Percentiles rank a stretch among this genome's conserved stretches.
phyloP scores from a whole-genome alignment of 2,329 filamentous ascomycete genomes.

The Drechslera avenae region DNA sequence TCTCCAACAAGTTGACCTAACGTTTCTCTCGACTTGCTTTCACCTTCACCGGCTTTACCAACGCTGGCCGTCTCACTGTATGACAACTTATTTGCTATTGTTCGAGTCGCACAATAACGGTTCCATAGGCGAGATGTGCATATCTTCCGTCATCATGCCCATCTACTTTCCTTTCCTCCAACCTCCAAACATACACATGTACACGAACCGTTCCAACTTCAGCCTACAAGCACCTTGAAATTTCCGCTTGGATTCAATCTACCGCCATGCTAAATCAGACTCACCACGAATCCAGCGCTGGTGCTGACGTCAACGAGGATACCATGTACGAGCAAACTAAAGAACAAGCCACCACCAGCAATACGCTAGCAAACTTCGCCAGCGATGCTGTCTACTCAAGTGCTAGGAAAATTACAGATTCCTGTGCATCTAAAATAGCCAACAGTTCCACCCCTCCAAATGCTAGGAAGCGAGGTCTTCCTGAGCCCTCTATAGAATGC shows the following conservation, averaged over 20 bases:
- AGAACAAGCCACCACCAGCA: constrained; percentile 6
- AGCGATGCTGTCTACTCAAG: not conserved
- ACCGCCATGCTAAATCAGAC: not conserved
- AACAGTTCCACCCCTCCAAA: not conserved
- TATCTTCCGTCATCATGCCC: constrained; percentile 21
- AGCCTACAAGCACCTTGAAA: not conserved
- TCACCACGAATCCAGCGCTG: not conserved
- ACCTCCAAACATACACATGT: constrained; percentile 16
- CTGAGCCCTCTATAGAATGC: constrained; percentile 8
- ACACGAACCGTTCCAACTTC: constrained; percentile 14
- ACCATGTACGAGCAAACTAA: not conserved
- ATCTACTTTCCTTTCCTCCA: constrained; percentile 17
- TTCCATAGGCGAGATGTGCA: not conserved
- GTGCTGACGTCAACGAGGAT: not conserved
- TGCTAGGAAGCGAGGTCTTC: constrained; percentile 24
- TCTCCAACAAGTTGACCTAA: too few species aligned
- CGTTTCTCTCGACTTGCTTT: not conserved
- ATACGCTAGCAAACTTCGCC: not conserved
- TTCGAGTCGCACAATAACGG: not conserved
- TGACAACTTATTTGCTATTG: constrained; percentile 3
- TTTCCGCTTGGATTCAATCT: not conserved
- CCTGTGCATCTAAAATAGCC: not conserved
- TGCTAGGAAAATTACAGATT: not conserved
- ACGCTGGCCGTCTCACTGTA: not conserved
- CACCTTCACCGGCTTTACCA: constrained; percentile 4